Evolutionary conservation across 164 flowering plant species (phyloP), one percentile per base, ranked within the genome.

Genomic region (Stephania japonica): DNA sequence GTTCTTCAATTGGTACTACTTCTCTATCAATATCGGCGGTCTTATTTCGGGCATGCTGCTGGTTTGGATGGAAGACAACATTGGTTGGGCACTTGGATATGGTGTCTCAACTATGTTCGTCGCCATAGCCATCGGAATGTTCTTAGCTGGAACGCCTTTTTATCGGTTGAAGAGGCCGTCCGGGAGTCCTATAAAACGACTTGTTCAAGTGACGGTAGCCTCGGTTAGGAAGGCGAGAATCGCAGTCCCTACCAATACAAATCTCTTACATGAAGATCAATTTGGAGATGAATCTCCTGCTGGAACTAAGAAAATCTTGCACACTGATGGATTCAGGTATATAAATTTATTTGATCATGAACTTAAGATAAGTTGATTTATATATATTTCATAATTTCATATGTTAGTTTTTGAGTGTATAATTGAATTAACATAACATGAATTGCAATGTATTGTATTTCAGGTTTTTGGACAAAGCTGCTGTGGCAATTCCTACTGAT

Each of bases 181-280:
- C 23, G 84, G 84, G 26, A 82, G 83, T 53, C 72, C 85, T 7
- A 38, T 77, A 14, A 79, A 80, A 26, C 70, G 82, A 26, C 19
- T 77, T 24, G 38, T 69, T 18, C 82, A 80, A 47, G 79, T 80
- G 18, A 24, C 64, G 13, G 75, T 76, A 1, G 82, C 79, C 21
- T 76, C 77, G 0, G 49, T 76, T 23, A 16, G 71, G 65, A 77
- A 62, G 50, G 41, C 16, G 13, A 49, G 56, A 43, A 12, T 71
- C 7, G 21, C 65, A 18, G 59, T 72, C 24, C 75, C 75, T 0
- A 49, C 65, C 21, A 42, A 65, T 69, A 18, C 53, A 42, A 43
- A 43, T 76, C 42, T 70, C 18, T 43, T 77, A 25, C 47, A 72
- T 68, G 81, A 75, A 63, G 62, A 10, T 1, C n/a, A 56, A n/a